Base-by-base conservation (phyloP, 2,329 filamentous ascomycete genomes). In the Xylariales sp. region DNA sequence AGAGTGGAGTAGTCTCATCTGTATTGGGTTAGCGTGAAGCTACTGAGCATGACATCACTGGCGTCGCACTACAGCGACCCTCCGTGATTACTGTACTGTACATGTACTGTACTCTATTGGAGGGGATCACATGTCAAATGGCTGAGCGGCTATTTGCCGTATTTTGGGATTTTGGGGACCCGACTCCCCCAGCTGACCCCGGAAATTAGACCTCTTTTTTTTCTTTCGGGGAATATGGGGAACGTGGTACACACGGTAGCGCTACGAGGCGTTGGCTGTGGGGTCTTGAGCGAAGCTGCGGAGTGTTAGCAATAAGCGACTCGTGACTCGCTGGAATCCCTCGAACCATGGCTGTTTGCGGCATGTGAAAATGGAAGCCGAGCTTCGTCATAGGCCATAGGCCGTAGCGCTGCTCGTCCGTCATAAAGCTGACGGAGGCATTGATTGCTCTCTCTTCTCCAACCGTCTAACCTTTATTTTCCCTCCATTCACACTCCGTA, bases 351-450 rank as follows among this genome's bases (percentile, higher is more conserved):
- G 49, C 59, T 34, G 39, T 41, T 41, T 41, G 60, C 60, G 43
- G 61, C 68, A 69, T 69, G 68, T 69, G 68, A 69, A 69, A 68
- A 55, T 62, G 57, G 32, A 45, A 68, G 53, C 68, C 68, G 68
- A 69, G 68, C 62, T 65, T 62, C 68, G 68, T 61, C 67, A 64
- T 59, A 30, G 18, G 18, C 6, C 12, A 9, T 36, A 23, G 23
- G 23, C 23, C 23, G 3, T 36, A 39, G 28, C 28, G 18, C 14
- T 45, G 18, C 14, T 45, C 8, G 10, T 4, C 18, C 55, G 46
- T 61, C 58, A 48, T 62, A 63, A 48, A 63, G 23, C 56, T 34
- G 16, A 28, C 34, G 23, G 23, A 23, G 23, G 23, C 23, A 23
- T 12, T 30, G 54, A 28, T 63, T 61, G 57, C 50, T 46, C 18